phyloP scores from a whole-genome alignment of 176 grass and related monocot genomes.

The Alopecurus myosuroides region DNA sequence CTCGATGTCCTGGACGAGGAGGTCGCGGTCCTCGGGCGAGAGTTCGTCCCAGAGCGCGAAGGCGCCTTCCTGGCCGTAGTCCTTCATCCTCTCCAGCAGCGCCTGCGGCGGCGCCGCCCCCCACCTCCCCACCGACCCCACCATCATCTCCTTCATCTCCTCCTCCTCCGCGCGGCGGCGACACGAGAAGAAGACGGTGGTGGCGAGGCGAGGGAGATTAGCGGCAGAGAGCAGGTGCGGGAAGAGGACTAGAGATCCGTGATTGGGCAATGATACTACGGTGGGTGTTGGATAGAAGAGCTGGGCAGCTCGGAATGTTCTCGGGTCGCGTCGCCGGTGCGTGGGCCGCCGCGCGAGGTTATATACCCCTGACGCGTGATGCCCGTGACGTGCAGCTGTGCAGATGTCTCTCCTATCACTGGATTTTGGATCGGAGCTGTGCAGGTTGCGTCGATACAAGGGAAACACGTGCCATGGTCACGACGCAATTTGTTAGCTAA shows the following conservation, averaged over 20 bases:
- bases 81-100: constrained; percentile 93
- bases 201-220: not conserved
- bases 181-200: not conserved
- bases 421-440: constrained; percentile 30
- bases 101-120: constrained; percentile 78
- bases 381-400: not conserved
- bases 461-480: not conserved
- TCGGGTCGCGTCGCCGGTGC: constrained; percentile 28
- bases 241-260: constrained; percentile 28
- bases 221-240: not conserved
- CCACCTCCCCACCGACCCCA: constrained; percentile 49
- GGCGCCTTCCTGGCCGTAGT: constrained; percentile 92
- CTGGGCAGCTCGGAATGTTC: constrained; percentile 32
- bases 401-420: not conserved
- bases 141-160: constrained; percentile 57
- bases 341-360: constrained; percentile 20
- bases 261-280: constrained; percentile 39
- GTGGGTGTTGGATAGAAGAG: too few relatives aligned
- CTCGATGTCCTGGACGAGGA: constrained; percentile 91
- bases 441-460: not conserved
- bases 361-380: constrained; percentile 26
- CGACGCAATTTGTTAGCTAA: not conserved
- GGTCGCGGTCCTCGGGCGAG: constrained; percentile 72
- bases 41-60: constrained; percentile 98
- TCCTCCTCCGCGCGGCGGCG: not conserved